A percentile compares a stretch with the other conserved stretches of the same genome.
Conservation (phyloP, 768 basidiomycete genomes). For the Hemileccinum rubropunctum region DNA sequence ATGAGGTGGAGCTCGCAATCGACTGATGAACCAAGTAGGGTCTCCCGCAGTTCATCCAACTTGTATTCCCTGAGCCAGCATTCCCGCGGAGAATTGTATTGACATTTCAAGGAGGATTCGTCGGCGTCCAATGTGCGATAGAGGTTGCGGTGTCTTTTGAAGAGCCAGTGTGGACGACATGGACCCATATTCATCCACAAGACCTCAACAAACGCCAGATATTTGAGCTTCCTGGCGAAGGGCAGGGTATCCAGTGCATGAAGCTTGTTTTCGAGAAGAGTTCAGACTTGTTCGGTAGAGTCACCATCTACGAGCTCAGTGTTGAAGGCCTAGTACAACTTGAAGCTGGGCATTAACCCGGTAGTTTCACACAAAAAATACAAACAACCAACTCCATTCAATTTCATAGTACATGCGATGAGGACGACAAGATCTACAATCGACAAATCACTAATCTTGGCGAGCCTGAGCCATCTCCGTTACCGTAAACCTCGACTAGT, state of each 20-base stretch:
- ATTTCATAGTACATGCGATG: constrained; percentile 12
- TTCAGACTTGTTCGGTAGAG: constrained; percentile 83
- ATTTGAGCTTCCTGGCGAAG: constrained; percentile 48
- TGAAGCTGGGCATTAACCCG: neutral
- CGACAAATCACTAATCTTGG: constrained; percentile 2
- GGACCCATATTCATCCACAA: constrained; percentile 67
- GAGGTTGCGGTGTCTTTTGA: constrained; percentile 33
- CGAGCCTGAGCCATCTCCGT: neutral
- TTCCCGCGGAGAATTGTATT: constrained; percentile 53
- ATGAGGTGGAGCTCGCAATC: neutral
- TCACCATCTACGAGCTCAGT: constrained; percentile 67
- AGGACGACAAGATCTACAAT: constrained; percentile 12
- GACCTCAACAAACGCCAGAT: constrained; percentile 73
- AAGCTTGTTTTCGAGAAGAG: constrained; percentile 76
- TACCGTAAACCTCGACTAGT: neutral
- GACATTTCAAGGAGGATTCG: constrained; percentile 88
- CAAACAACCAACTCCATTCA: constrained; percentile 29
- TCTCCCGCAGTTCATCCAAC: constrained; percentile 70
- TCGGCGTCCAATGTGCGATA: constrained; percentile 62
- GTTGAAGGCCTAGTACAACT: constrained; percentile 27
- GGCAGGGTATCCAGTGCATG: constrained; percentile 40
- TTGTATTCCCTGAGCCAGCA: constrained; percentile 53
- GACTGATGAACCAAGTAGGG: constrained; percentile 46
- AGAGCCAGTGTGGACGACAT: constrained; percentile 45
- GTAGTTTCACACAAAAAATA: constrained; percentile 11